phyloP scores from a whole-genome alignment of 148 eudicot genomes.

The Rhododendron mucronatum region DNA sequence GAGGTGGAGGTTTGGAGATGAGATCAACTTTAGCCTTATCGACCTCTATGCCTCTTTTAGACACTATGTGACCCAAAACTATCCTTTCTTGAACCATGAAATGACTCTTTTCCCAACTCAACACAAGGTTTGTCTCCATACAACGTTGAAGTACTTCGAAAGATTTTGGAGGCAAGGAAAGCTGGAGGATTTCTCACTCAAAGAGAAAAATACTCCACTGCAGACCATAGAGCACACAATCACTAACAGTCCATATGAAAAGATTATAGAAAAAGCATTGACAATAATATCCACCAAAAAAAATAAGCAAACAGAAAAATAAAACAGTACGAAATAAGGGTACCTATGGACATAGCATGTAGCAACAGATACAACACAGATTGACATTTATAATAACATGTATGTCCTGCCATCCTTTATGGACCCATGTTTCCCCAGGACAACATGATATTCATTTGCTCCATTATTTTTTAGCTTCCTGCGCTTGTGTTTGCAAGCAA shows the following conservation, averaged over 20 bases:
- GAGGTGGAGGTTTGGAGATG: no score
- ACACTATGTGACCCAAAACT: no score
- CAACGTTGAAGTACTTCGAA: no score
- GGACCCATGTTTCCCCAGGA: not conserved
- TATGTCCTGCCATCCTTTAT: not conserved
- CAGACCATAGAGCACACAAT: conserved; percentile 18
- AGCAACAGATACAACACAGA: not conserved
- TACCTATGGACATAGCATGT: not conserved
- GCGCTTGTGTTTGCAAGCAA: not conserved
- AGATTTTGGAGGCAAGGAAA: conserved; percentile 43
- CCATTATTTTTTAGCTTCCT: not conserved
- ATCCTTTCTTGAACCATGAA: no score
- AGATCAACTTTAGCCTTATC: no score
- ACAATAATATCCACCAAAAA: not conserved
- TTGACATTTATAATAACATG: not conserved
- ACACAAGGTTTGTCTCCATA: no score
- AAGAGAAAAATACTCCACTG: conserved; percentile 87
- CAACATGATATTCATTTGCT: not conserved
- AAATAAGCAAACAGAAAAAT: not conserved
- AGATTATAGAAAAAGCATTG: not conserved
- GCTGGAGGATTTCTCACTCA: conserved; percentile 94
- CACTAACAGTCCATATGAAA: conserved; percentile 11
- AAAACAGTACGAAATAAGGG: not conserved
- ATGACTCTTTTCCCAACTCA: no score
- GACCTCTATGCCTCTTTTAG: no score